Conservation (phyloP, 768 basidiomycete genomes). For the Mycena metata region DNA sequence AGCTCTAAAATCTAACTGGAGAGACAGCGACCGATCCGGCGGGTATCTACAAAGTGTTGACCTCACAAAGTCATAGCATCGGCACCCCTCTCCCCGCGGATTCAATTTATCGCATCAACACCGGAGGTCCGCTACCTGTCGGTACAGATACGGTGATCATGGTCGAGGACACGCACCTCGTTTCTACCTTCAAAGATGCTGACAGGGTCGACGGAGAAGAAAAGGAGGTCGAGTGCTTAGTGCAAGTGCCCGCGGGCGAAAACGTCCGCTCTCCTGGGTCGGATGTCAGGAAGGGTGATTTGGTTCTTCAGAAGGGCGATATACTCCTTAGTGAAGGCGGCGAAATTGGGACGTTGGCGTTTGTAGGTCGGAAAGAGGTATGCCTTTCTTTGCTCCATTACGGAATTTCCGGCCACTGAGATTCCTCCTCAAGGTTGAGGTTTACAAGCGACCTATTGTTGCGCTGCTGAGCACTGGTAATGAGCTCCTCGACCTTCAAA, state of each 20-base stretch:
- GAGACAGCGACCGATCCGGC: slow-evolving; percentile 71
- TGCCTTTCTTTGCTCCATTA: neutral
- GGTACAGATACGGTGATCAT: slow-evolving; percentile 88
- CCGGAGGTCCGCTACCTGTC: slow-evolving; percentile 82
- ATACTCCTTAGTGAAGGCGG: slow-evolving; percentile 77
- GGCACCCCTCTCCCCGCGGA: slow-evolving; percentile 62
- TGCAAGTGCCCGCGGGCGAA: slow-evolving; percentile 71
- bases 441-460: slow-evolving; percentile 79
- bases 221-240: slow-evolving; percentile 75
- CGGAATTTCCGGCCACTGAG: slow-evolving; percentile 1
- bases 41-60: slow-evolving; percentile 77
- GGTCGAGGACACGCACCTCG: slow-evolving; percentile 91
- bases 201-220: slow-evolving; percentile 71
- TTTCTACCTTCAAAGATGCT: slow-evolving; percentile 60
- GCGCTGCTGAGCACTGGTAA: slow-evolving; percentile 91
- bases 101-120: slow-evolving; percentile 84
- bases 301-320: slow-evolving; percentile 74
- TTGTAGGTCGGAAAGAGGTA: slow-evolving; percentile 82
- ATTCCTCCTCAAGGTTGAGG: slow-evolving; percentile 65
- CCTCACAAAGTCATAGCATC: slow-evolving; percentile 64
- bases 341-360: slow-evolving; percentile 86
- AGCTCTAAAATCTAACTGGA: neutral
- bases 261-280: slow-evolving; percentile 83
- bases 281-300: slow-evolving; percentile 77
- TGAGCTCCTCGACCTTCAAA: slow-evolving; percentile 78